Evolutionary conservation across 805 yeast genomes (phyloP), one percentile per base, ranked within the genome.

Genomic region (Candida qinlingensis): DNA sequence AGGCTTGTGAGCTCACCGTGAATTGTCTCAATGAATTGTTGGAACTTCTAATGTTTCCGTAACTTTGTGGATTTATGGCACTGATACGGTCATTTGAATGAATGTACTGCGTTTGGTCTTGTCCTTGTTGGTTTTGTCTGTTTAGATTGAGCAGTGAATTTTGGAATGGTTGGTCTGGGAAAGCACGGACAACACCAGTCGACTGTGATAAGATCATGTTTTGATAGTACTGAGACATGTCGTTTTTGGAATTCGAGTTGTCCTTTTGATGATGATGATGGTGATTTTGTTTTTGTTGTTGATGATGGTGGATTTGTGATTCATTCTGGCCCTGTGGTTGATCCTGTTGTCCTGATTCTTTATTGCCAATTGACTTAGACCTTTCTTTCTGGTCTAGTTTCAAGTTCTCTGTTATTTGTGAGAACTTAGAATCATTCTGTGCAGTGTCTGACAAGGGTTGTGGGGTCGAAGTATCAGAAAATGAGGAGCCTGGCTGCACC

Each of bases 181-280:
- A 68, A 5, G 67, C 68, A 45, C 72, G 60, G 36, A 75, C 80
- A 37, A 72, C 68, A 0, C 81, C 82, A 0, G 79, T 76, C 0
- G 81, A 76, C 54, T 77, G 81, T 3, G 82, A 76, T 5, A 77
- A 62, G 7, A 72, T 71, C 71, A 71, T 68, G 46, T 64, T 62
- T n/a, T 72, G 74, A 41, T 67, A 59, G 49, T 68, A 70, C 39
- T 68, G 64, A 28, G 64, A 63, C 2, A 52, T 53, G 25, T 57
- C 59, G 36, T 56, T 54, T 26, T 54, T 54, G 41, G 37, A 47
- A 50, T 40, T 59, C 51, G 46, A 26, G 11, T 30, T 28, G 12
- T 42, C 10, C 13, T 19, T 36, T 41, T 45, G 41, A 5, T 12
- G 28, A 46, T 46, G 45, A 41, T 47, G 28, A 44, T 37, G 28